Percentiles rank a stretch among this genome's conserved stretches.
phyloP scores from a whole-genome alignment of 257 asterid genomes.

The Nicotiana tomentosiformis region DNA sequence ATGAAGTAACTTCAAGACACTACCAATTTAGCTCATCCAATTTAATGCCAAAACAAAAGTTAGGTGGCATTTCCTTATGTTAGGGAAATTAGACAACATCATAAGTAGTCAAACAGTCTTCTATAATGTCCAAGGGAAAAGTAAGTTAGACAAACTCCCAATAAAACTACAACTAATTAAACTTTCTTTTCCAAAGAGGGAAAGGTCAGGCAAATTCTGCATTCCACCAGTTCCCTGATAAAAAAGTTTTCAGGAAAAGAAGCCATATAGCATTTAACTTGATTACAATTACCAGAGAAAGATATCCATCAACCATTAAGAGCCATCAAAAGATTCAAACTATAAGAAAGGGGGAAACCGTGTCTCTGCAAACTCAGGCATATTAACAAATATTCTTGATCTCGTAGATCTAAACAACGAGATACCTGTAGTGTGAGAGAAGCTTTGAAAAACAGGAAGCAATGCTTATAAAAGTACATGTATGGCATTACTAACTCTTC shows the following conservation, averaged over 20 bases:
- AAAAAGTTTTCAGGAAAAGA: neutral
- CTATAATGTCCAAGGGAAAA: neutral
- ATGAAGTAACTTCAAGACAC: neutral
- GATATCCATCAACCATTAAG: neutral
- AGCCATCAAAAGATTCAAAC: slow-evolving; percentile 1
- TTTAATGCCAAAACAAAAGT: neutral
- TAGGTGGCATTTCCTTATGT: neutral
- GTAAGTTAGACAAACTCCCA: neutral
- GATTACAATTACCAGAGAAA: neutral
- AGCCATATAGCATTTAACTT: neutral
- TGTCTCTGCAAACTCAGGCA: neutral
- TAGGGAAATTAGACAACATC: neutral
- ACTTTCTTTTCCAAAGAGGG: neutral
- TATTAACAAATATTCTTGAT: neutral
- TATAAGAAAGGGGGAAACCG: neutral
- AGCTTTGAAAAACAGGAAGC: neutral
- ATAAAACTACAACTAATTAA: neutral
- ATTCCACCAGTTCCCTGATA: neutral
- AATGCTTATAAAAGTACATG: neutral
- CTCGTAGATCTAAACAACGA: neutral
- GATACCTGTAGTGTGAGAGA: neutral
- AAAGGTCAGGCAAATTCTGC: neutral
- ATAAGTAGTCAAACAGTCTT: neutral
- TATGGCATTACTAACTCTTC: neutral
- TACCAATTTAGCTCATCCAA: neutral